Evolutionary conservation across 2,329 filamentous ascomycete species (phyloP).

Genomic region (Penicillium hordei): DNA sequence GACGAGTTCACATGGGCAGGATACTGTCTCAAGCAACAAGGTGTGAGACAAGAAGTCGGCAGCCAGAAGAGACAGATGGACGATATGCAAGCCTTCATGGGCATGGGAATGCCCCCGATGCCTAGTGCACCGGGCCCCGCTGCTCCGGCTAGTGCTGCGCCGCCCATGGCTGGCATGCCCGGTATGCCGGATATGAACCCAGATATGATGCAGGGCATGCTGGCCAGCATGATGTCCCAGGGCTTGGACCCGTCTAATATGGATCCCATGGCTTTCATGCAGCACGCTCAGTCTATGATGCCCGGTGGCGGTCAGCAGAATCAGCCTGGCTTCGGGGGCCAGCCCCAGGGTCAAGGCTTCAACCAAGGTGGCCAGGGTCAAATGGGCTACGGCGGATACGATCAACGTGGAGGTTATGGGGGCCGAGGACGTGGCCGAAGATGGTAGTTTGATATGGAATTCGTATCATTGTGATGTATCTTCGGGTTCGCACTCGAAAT

Average conservation of each 20-base stretch:
- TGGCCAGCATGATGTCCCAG: slow-evolving; percentile 55
- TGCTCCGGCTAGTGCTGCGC: slow-evolving; percentile 30
- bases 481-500: slow-evolving; percentile 3
- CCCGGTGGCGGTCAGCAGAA: slow-evolving; percentile 39
- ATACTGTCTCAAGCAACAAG: slow-evolving; percentile 86
- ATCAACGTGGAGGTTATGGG: slow-evolving; percentile 41
- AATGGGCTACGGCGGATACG: slow-evolving; percentile 46
- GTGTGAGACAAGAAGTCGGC: slow-evolving; percentile 71
- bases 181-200: slow-evolving; percentile 54
- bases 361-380: slow-evolving; percentile 42
- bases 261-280: slow-evolving; percentile 57
- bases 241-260: slow-evolving; percentile 55
- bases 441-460: slow-evolving; percentile 31
- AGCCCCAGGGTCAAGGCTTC: slow-evolving; percentile 35
- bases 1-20: slow-evolving; percentile 98
- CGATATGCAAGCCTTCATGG: slow-evolving; percentile 61
- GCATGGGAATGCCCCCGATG: slow-evolving; percentile 51
- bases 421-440: slow-evolving; percentile 43
- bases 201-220: slow-evolving; percentile 61
- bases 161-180: slow-evolving; percentile 38
- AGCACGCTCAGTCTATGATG: slow-evolving; percentile 54
- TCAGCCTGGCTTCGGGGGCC: slow-evolving; percentile 38
- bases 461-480: slow-evolving; percentile 11
- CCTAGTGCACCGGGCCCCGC: slow-evolving; percentile 37
- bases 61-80: slow-evolving; percentile 72